Base-by-base conservation (phyloP, 768 basidiomycete genomes). In the Pisolithus orientalis region DNA sequence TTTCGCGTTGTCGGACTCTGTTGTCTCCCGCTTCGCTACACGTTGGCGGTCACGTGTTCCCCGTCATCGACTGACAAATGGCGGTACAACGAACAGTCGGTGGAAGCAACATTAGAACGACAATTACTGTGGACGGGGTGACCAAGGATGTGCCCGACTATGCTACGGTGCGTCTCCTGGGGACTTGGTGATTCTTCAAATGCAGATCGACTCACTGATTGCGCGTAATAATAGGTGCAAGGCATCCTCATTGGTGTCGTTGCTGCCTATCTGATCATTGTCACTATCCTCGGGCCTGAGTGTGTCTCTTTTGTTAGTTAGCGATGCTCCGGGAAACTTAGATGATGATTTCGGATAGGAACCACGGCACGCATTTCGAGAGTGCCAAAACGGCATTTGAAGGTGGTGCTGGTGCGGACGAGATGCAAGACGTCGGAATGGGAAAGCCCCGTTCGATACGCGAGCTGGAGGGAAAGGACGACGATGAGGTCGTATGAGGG, bases 161-260 rank as follows among this genome's bases (percentile, higher is more conserved):
- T 57, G 86, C 84, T 3, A 83, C 62, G 27, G 88, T 90, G 5
- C 5, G 32, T 31, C 28, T 45, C 14, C 28, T 16, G 4, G 8
- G 9, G 1, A 17, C 7, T 37, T 37, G 21, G 34, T 38, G 24
- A 3, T 34, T 34, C 34, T 14, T 0, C 13, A 10, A 37, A 25
- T 24, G 21, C 29, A 16, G n/a, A 21, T 4, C 34, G 31, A 47
- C 44, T 21, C 3, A 25, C 29, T 24, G 32, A 21, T 38, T 29
- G 32, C 3, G n/a, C 10, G 11, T 8, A 37, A 10, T 7, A 17
- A 37, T 27, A 47, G 46, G 46, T 47, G 14, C 88, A 91, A 73
- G 90, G 88, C 34, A 93, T 95, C 61, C 75, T 97, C 38, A 85
- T 96, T 45, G 94, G 93, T 5, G 76, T 79, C 25, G 86, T 96